A percentile compares a stretch with the other conserved stretches of the same genome.
Conservation (phyloP, 305 asterid species). For the Lippia alba region DNA sequence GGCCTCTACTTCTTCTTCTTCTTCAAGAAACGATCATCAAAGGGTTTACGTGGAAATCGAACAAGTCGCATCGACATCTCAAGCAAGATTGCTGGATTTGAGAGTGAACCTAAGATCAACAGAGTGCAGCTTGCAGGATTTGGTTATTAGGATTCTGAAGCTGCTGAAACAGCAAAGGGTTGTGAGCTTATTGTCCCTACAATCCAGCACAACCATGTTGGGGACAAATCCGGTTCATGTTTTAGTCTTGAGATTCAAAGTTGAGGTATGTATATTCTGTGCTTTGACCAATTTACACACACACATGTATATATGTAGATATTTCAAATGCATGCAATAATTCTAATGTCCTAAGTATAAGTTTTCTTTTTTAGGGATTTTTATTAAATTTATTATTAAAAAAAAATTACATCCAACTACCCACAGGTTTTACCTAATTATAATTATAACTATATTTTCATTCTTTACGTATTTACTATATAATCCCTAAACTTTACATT, state of each 20-base stretch:
- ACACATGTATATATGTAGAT: no score
- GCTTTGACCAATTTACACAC: no score
- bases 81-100: constrained; percentile 47
- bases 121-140: constrained; percentile 43
- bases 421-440: no score
- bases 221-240: constrained; percentile 36
- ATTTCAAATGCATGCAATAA: no score
- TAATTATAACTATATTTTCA: no score
- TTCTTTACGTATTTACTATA: no score
- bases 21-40: neutral
- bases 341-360: no score
- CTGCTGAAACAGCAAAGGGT: constrained; percentile 41
- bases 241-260: constrained; percentile 39
- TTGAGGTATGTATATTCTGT: constrained; percentile 42
- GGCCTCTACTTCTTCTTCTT: constrained; percentile 6
- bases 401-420: no score
- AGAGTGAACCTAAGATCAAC: constrained; percentile 40
- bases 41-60: constrained; percentile 32
- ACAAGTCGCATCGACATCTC: constrained; percentile 33
- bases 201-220: constrained; percentile 41
- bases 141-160: constrained; percentile 42
- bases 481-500: no score
- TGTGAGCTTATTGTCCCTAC: constrained; percentile 38
- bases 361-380: no score
- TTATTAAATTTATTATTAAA: no score